Conservation (phyloP, 345 rosid genomes). For the Clausena lansium region DNA sequence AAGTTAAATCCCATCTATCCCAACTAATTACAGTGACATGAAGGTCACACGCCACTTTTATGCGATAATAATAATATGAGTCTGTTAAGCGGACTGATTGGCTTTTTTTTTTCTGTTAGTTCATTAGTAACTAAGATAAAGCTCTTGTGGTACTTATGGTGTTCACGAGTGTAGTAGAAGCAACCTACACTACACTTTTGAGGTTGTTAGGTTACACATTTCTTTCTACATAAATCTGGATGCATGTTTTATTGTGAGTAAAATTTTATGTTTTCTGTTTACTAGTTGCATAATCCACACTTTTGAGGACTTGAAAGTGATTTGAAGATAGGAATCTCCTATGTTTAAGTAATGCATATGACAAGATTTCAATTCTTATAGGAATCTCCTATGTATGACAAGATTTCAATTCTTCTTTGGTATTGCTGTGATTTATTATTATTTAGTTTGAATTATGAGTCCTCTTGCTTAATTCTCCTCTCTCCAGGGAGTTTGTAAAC, state of each 20-base stretch:
- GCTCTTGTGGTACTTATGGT: background rate
- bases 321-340: background rate
- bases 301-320: background rate
- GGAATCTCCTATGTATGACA: background rate
- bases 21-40: background rate
- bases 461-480: background rate
- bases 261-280: background rate
- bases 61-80: background rate
- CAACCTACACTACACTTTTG: too few relatives aligned
- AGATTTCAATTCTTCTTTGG: background rate
- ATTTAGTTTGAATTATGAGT: background rate
- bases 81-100: background rate
- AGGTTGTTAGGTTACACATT: background rate
- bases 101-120: background rate
- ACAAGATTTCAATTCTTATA: background rate
- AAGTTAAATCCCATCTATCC: background rate
- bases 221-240: background rate
- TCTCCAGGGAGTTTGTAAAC: slow-evolving; percentile 43
- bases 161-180: too few relatives aligned
- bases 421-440: background rate
- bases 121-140: background rate
- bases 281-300: background rate
- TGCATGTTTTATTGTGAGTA: background rate
- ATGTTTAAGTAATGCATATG: background rate
- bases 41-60: background rate